Conservation (phyloP, 2,329 filamentous ascomycete species). For the Talaromyces pinophilus region DNA sequence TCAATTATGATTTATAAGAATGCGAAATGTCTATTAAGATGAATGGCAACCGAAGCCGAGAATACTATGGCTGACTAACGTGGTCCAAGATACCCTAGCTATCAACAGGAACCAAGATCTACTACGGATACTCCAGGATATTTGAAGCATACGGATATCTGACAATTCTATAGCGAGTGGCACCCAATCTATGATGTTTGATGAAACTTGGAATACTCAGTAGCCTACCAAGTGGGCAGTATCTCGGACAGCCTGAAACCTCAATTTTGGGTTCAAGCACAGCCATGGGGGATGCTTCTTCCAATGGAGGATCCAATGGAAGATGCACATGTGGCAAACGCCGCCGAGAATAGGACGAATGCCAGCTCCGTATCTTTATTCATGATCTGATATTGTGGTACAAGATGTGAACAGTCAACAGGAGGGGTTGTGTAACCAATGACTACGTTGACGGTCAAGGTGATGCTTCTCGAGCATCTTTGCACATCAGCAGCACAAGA, state of each 20-base stretch:
- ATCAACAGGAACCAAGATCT: not conserved
- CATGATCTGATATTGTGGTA: not conserved
- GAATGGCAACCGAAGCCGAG: not conserved
- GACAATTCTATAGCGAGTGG: not conserved
- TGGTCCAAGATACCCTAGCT: too few species aligned
- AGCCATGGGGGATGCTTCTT: too few species aligned
- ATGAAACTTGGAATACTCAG: too few species aligned
- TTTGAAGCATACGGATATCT: not conserved
- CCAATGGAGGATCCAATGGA: too few species aligned
- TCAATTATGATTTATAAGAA: not conserved
- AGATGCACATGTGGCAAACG: too few species aligned
- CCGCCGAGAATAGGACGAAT: not conserved
- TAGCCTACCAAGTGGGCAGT: too few species aligned
- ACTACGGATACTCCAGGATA: not conserved
- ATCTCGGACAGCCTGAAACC: too few species aligned
- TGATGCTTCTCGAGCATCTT: not conserved
- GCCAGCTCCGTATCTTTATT: not conserved
- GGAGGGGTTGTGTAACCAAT: not conserved
- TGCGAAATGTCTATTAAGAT: not conserved
- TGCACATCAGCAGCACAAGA: not conserved
- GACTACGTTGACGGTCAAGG: not conserved
- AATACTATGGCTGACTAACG: not conserved
- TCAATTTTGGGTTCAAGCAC: too few species aligned
- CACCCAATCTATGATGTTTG: not conserved
- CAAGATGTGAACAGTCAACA: not conserved